These are phyloP conservation scores for Saitozyma podzolica DNA, from an alignment of 768 basidiomycete species.

Conservation along the genomic window DNA sequence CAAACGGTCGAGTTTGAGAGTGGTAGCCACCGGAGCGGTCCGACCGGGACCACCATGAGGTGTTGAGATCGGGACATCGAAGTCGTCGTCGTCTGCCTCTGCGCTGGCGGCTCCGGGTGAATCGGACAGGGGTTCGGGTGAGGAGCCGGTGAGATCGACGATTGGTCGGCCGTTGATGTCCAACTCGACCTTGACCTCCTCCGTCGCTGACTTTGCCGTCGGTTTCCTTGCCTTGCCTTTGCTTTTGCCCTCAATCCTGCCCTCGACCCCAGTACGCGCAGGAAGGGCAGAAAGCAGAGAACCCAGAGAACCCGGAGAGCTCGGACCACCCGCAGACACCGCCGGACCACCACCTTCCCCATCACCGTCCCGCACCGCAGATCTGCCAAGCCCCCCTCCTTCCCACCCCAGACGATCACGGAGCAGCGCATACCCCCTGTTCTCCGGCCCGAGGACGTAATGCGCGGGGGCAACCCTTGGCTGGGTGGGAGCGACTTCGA, in stretches of 20 bases:
- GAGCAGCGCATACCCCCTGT: constrained; percentile 41
- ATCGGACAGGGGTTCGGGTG: background rate
- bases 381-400: constrained; percentile 42
- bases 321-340: no score
- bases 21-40: constrained; percentile 42
- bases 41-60: constrained; percentile 33
- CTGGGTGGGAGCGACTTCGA: constrained; percentile 18
- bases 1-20: constrained; percentile 40
- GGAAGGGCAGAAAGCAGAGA: no score
- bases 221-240: no score
- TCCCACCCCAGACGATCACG: constrained; percentile 39
- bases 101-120: constrained; percentile 8
- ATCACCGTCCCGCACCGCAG: constrained; percentile 13
- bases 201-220: no score
- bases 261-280: no score
- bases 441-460: constrained; percentile 46
- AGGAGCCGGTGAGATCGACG: constrained; percentile 28
- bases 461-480: constrained; percentile 3
- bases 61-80: no score
- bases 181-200: constrained; percentile 4
- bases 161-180: constrained; percentile 15
- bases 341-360: no score
- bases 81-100: background rate
- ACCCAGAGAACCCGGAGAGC: no score
- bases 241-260: no score